Evolutionary conservation across 345 rosid genomes (phyloP), one percentile per base, ranked within the genome.

Genomic region (Lagerstroemia speciosa): DNA sequence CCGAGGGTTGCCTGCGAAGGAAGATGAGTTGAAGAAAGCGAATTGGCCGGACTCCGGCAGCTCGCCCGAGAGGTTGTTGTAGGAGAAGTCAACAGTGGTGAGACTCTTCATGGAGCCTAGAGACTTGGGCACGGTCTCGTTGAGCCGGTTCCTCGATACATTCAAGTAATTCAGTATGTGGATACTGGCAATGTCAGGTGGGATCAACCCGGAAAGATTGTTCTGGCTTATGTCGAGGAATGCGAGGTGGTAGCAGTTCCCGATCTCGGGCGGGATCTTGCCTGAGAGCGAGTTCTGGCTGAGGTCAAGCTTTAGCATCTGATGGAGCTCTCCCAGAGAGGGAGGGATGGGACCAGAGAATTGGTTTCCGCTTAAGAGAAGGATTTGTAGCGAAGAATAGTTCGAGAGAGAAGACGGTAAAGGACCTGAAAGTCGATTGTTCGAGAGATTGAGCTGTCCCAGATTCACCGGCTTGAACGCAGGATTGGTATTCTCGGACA

Each of bases 31-130:
- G 74, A 93, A 91, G 83, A 82, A 77, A 12, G 80, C 75, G 76
- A 85, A 91, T 62, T 91, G 97, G 22, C 96, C 97, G 24, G 81
- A 77, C 71, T 87, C 85, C 8, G 98, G 97, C 34, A 93, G 78
- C 45, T 78, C 76, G 40, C 98, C 98, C 0, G 94, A 82, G 76
- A 93, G 81, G 71, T 89, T 83, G 71, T 93, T 93, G 76, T 84
- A 87, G 67, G 98, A 93, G 77, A 93, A 91, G 78, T 93, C 94
- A 17, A 89, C 97, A 36, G 81, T 81, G 1, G 91, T 89, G 62
- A 93, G 82, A 78, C 92, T 87, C 81, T 83, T 91, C 89, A 87
- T 85, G 80, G 72, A 76, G 45, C 94, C 96, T 9, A 93, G 60
- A 66, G 85, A 84, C 31, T 62, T 75, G 0, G 97, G 97, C 41